These are phyloP conservation scores for Solanum gracilifrons DNA, from an alignment of 257 asterid species.

Conservation along the genomic window DNA sequence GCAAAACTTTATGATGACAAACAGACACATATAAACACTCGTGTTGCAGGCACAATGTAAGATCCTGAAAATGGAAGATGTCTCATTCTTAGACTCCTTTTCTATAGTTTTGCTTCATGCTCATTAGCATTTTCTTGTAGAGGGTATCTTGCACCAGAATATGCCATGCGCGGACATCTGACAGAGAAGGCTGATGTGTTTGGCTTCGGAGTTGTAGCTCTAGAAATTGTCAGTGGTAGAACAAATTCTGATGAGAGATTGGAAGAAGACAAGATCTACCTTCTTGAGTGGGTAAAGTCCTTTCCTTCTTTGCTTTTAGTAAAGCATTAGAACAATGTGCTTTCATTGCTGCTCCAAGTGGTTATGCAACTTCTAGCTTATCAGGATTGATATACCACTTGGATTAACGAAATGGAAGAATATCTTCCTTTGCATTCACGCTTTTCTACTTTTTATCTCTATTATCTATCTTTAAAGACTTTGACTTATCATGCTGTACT, in stretches of 20 bases:
- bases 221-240: slow-evolving; percentile 58
- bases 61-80: slow-evolving; percentile 3
- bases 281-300: slow-evolving; percentile 63
- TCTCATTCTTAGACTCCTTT: background rate
- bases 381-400: background rate
- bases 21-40: slow-evolving; percentile 74
- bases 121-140: slow-evolving; percentile 9
- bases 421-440: background rate
- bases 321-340: background rate
- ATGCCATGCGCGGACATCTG: slow-evolving; percentile 69
- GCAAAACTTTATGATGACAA: slow-evolving; percentile 66
- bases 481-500: background rate
- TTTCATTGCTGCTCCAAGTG: background rate
- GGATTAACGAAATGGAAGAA: background rate
- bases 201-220: slow-evolving; percentile 64
- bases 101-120: background rate
- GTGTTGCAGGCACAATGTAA: slow-evolving; percentile 85
- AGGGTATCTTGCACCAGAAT: slow-evolving; percentile 78
- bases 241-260: slow-evolving; percentile 45
- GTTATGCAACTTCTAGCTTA: background rate
- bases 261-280: slow-evolving; percentile 45
- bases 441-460: background rate
- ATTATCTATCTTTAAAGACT: background rate
- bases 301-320: background rate
- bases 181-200: slow-evolving; percentile 65